phyloP scores from a whole-genome alignment of 2,329 filamentous ascomycete genomes.

The Paraconiothyrium sp. region DNA sequence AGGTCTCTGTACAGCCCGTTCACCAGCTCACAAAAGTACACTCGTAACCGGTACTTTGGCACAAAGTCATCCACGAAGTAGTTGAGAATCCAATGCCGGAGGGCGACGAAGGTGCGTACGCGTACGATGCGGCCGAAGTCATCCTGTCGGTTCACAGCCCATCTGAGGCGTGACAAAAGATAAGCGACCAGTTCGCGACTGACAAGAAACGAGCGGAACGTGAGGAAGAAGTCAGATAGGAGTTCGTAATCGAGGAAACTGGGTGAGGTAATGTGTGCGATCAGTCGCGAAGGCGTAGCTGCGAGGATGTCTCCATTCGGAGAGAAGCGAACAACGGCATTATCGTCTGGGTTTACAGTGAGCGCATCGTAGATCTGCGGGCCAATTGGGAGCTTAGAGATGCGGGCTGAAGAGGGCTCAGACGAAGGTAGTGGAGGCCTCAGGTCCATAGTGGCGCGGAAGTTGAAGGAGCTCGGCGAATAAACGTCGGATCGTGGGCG shows the following conservation, averaged over 20 bases:
- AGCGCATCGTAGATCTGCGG: slow-evolving; percentile 85
- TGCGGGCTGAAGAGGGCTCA: slow-evolving; percentile 44
- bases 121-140: slow-evolving; percentile 93
- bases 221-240: slow-evolving; percentile 97
- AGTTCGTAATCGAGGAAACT: slow-evolving; percentile 97
- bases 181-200: slow-evolving; percentile 80
- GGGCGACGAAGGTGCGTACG: slow-evolving; percentile 92
- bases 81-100: slow-evolving; percentile 97
- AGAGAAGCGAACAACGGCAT: slow-evolving; percentile 83
- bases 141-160: slow-evolving; percentile 82
- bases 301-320: slow-evolving; percentile 80
- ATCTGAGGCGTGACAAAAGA: slow-evolving; percentile 83
- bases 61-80: slow-evolving; percentile 97
- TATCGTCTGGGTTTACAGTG: slow-evolving; percentile 83
- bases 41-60: slow-evolving; percentile 75
- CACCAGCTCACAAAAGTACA: slow-evolving; percentile 80
- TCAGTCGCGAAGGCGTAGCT: slow-evolving; percentile 87
- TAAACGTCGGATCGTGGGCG: slow-evolving; percentile 50
- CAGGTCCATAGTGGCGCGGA: slow-evolving; percentile 48
- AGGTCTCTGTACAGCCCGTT: slow-evolving; percentile 70
- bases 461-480: slow-evolving; percentile 43
- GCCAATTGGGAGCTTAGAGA: slow-evolving; percentile 49
- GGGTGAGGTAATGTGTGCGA: slow-evolving; percentile 96
- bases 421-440: slow-evolving; percentile 44
- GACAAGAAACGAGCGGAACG: slow-evolving; percentile 87